Evolutionary conservation across 2,329 filamentous ascomycete species (phyloP).

Genomic region (Rhynchosporium graminicola): DNA sequence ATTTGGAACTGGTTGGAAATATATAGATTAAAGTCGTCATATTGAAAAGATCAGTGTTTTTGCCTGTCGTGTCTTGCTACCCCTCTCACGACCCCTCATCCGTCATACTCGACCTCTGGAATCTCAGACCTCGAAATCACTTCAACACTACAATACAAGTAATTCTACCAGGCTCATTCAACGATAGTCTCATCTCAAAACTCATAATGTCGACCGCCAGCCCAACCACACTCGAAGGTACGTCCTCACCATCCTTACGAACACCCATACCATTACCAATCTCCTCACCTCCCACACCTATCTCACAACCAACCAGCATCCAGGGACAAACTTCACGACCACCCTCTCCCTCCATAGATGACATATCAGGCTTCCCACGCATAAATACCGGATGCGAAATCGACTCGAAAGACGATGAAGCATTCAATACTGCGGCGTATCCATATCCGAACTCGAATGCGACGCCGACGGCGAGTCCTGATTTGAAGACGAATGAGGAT

Average conservation of each 20-base stretch:
- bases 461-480: not conserved
- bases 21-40: not conserved
- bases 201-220: not conserved
- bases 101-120: not conserved
- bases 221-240: not conserved
- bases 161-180: too few relatives aligned
- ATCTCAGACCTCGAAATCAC: not conserved
- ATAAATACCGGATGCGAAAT: not conserved
- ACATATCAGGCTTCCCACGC: conserved; percentile 6
- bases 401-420: not conserved
- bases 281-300: not conserved
- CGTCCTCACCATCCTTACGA: not conserved
- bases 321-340: not conserved
- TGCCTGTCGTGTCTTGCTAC: not conserved
- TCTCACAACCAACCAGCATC: not conserved
- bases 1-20: not conserved
- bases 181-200: not conserved
- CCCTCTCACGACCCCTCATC: not conserved
- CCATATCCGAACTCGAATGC: conserved; percentile 4
- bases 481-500: not conserved
- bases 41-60: not conserved
- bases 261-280: too few relatives aligned
- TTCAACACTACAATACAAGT: not conserved
- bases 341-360: conserved; percentile 7
- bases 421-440: not conserved